A percentile compares a stretch with the other conserved stretches of the same genome.
Evolutionary conservation across 352 stramenopile genomes (phyloP).

Genomic region (Phytopythium ostracodes): DNA sequence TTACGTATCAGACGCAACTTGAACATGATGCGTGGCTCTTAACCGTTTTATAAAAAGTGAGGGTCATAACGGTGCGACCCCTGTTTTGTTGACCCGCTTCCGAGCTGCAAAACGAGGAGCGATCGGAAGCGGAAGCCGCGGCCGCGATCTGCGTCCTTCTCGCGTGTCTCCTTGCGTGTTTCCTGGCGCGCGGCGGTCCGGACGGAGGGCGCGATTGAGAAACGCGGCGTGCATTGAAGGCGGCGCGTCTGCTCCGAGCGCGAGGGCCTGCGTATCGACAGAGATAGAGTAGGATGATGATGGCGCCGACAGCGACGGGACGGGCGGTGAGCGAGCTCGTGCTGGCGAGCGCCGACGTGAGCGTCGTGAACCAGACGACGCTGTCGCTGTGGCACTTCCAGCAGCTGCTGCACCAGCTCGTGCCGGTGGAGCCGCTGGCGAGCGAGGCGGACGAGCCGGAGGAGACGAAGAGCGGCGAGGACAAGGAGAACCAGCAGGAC

Average conservation of each 20-base stretch:
- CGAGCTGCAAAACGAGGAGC: too few species aligned
- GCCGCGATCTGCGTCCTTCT: neutral
- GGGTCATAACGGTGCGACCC: too few species aligned
- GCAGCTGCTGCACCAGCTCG: slow-evolving; percentile 46
- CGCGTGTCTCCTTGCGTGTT: neutral
- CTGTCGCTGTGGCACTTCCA: slow-evolving; percentile 82
- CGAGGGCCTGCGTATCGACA: neutral
- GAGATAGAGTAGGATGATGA: neutral
- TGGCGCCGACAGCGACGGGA: neutral
- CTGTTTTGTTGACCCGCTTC: neutral
- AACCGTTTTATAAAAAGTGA: too few species aligned
- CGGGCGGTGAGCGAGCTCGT: slow-evolving; percentile 48
- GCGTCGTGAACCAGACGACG: slow-evolving; percentile 65
- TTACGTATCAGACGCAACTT: too few species aligned
- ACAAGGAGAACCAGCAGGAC: slow-evolving; percentile 5
- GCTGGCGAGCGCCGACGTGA: slow-evolving; percentile 55
- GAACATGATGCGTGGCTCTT: too few species aligned
- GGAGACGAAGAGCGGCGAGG: slow-evolving; percentile 7
- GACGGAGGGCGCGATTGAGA: neutral
- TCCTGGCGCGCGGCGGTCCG: neutral
- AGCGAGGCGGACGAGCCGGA: slow-evolving; percentile 16
- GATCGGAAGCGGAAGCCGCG: neutral
- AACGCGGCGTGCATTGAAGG: neutral
- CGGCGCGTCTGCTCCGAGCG: neutral
- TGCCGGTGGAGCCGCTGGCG: slow-evolving; percentile 18